Evolutionary conservation across 148 eudicot species (phyloP).

Genomic region (Rhododendron mucronatum): DNA sequence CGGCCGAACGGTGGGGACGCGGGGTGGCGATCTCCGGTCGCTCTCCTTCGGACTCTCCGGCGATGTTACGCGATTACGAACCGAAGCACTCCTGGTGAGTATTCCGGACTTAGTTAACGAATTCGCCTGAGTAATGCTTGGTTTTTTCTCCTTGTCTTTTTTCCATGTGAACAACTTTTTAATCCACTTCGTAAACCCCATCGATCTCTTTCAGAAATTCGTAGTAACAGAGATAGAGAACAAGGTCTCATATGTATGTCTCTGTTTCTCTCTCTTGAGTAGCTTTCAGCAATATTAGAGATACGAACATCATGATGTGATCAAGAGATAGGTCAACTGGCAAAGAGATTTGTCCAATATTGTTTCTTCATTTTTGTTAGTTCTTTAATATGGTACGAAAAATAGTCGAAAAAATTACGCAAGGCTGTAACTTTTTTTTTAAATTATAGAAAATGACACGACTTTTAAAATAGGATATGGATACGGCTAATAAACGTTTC

Average conservation of each 20-base stretch:
- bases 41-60: slow-evolving; percentile 70
- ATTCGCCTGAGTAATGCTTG: neutral
- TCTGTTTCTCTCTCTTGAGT: neutral
- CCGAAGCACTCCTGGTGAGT: neutral
- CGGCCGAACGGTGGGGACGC: slow-evolving; percentile 9
- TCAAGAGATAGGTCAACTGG: too few species aligned
- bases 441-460: too few species aligned
- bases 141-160: slow-evolving; percentile 27
- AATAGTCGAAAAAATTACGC: too few species aligned
- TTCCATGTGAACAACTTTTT: slow-evolving; percentile 51
- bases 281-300: neutral
- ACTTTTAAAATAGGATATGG: too few species aligned
- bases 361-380: too few species aligned
- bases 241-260: neutral
- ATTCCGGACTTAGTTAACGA: neutral
- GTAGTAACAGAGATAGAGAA: neutral
- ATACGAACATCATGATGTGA: too few species aligned
- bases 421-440: too few species aligned
- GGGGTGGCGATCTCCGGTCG: slow-evolving; percentile 45
- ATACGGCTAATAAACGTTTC: too few species aligned
- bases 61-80: too few species aligned
- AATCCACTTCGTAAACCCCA: slow-evolving; percentile 81
- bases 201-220: slow-evolving; percentile 14
- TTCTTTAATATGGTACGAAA: too few species aligned
- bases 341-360: too few species aligned